Conservation (phyloP, 768 basidiomycete genomes). For the Dacryopinax spathularia region DNA sequence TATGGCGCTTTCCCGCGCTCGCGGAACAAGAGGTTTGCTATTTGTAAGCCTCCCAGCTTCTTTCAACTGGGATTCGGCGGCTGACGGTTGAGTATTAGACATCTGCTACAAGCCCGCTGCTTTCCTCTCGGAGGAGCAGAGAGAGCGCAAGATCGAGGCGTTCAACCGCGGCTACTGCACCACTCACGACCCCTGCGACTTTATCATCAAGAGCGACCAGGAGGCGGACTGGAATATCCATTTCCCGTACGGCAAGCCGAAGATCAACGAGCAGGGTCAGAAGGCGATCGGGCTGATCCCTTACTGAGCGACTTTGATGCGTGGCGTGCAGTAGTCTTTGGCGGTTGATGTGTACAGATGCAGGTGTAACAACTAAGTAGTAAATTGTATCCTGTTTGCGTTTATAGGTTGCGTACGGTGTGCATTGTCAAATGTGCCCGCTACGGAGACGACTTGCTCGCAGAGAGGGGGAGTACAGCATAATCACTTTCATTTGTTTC, state of each 20-base stretch:
- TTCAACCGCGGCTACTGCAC: constrained; percentile 15
- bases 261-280: background rate
- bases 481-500: background rate
- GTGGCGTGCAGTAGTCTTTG: background rate
- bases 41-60: too few relatives aligned
- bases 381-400: background rate
- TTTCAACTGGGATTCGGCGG: too few relatives aligned
- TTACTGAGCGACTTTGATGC: too few relatives aligned
- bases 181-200: constrained; percentile 14
- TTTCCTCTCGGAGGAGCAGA: constrained; percentile 15
- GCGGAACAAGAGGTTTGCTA: constrained; percentile 15
- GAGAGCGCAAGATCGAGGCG: constrained; percentile 7
- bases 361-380: background rate
- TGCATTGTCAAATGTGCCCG: too few relatives aligned
- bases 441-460: too few relatives aligned
- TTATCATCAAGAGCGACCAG: constrained; percentile 1
- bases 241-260: background rate
- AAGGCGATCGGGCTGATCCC: constrained; percentile 2
- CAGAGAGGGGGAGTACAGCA: too few relatives aligned
- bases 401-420: too few relatives aligned
- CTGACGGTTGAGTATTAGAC: constrained; percentile 6
- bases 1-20: constrained; percentile 17
- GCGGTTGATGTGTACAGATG: background rate
- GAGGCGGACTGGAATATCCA: background rate
- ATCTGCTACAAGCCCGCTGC: constrained; percentile 17